Base-by-base conservation (phyloP, 345 rosid genomes). In the Linum usitatissimum region DNA sequence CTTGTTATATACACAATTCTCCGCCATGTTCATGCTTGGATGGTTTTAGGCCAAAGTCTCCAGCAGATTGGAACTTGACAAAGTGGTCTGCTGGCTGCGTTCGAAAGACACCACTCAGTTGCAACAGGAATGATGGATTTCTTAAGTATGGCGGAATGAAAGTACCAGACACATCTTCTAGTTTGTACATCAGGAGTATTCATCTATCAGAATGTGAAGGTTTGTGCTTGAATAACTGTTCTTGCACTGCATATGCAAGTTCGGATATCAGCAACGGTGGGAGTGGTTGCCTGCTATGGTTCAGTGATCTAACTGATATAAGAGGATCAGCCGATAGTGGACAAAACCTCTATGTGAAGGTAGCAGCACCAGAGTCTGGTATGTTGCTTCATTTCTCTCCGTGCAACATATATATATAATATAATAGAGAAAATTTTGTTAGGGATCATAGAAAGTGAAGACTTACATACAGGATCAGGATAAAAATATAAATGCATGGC, bases 201-300 rank as follows among this genome's bases (percentile, higher is more conserved):
- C 0, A 18, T 55, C 58, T 55, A 18, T 23, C 7, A 18, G 58
- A 55, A 19, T 55, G 58, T 55, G 30, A 6, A 9, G 30, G 21
- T 19, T 18, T 18, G 58, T 55, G 58, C 28, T 55, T 4, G 30
- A 18, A 8, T 15, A 55, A 55, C 28, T 55, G 58, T 13, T 55
- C 58, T 55, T 55, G 58, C 30, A 55, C 28, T 9, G 58, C 58
- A 4, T 55, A 55, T 18, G 58, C 58, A 55, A 55, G 58, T 55
- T 23, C 18, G 2, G 58, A 55, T 13, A 55, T 55, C 58, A 55
- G 58, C 19, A 42, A 42, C 12, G 49, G 49, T 42, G 58, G 58
- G 30, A 18, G 28, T 18, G 58, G 58, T 13, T 55, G 58, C 13
- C 18, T 55, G 58, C 5, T n/a, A 18, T 55, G 58, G 58, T 55